Evolutionary conservation across 495 filamentous ascomycete species (phyloP), one percentile per base, ranked within the genome.

Genomic region (Neurospora sp.): DNA sequence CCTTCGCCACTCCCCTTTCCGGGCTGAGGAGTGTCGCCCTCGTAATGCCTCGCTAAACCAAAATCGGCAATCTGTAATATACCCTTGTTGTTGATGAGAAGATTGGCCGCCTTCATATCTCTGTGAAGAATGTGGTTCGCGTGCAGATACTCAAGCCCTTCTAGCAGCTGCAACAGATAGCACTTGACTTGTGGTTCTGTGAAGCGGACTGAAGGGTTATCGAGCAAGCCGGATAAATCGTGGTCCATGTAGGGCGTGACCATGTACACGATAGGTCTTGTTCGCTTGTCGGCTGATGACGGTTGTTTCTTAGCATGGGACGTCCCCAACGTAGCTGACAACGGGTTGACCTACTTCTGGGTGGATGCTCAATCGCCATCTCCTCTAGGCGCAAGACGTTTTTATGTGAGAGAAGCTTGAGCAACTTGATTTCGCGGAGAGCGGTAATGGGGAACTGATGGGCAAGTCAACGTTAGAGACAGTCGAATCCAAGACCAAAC

Each of bases 211-310:
- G 88, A 87, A 38, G 95, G 94, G 75, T 99, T 99, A 79, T 98
- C 96, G 74, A 99, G 88, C 16, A 99, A 88, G 71, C 96, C 96
- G 20, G 95, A 97, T 7, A 99, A 86, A 79, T 99, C 96, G 79
- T 99, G 96, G 77, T 98, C 96, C 95, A 98, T 97, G 79, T 98
- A 99, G 40, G 94, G 95, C 35, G 91, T 97, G 70, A 98, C 96
- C 96, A 99, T 99, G 80, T 97, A 98, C 86, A 98, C 92, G 79
- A 93, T 93, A 0, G 92, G 91, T 72, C 91, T 89, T 81, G 94
- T 96, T 69, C 89, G 88, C 76, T 92, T 93, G 80, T 94, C 92
- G 69, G 84, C 88, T 89, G 74, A 16, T 27, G 39, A 44, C 39
- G 46, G 80, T 74, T 71, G 77, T 70, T 69, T 38, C 12, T 16